Percentiles rank a stretch among this genome's conserved stretches.
Conservation (phyloP, 2,329 filamentous ascomycete genomes). For the Pseudogymnoascus sp. region DNA sequence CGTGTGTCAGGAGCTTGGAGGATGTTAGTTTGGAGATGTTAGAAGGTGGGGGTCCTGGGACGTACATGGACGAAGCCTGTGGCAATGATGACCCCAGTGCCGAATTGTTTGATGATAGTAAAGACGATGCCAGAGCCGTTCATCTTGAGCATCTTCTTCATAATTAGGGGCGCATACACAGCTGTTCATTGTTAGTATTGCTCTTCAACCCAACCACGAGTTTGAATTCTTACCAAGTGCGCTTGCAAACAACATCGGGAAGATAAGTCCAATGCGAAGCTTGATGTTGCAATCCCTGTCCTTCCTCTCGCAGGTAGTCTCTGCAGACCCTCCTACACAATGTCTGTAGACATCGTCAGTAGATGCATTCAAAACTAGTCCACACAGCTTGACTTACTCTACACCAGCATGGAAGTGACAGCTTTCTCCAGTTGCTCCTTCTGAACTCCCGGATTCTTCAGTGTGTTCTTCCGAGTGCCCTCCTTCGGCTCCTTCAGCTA, state of each 20-base stretch:
- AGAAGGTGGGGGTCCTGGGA: constrained; percentile 11
- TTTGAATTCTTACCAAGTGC: constrained; percentile 43
- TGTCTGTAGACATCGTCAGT: constrained; percentile 24
- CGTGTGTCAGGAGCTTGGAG: constrained; percentile 63
- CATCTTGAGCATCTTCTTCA: constrained; percentile 49
- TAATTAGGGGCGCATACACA: constrained; percentile 60
- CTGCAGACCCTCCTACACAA: constrained; percentile 14
- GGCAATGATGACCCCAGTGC: constrained; percentile 65
- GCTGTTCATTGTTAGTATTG: constrained; percentile 26
- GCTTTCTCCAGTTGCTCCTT: constrained; percentile 32
- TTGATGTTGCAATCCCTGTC: constrained; percentile 58
- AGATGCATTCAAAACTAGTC: neutral
- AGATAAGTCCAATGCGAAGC: constrained; percentile 63
- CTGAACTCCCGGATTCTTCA: constrained; percentile 18
- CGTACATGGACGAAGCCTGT: constrained; percentile 63
- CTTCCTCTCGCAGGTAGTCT: constrained; percentile 42
- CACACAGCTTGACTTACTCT: constrained; percentile 47
- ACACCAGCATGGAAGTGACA: constrained; percentile 73
- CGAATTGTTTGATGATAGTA: constrained; percentile 64
- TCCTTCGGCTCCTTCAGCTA: constrained; percentile 23
- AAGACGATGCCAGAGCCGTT: constrained; percentile 43
- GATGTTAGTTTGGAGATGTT: neutral
- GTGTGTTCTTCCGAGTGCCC: constrained; percentile 19
- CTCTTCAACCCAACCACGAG: neutral
- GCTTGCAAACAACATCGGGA: constrained; percentile 64